Evolutionary conservation across 2,329 filamentous ascomycete genomes (phyloP), one percentile per base, ranked within the genome.

Genomic region (Fusarium temperatum): DNA sequence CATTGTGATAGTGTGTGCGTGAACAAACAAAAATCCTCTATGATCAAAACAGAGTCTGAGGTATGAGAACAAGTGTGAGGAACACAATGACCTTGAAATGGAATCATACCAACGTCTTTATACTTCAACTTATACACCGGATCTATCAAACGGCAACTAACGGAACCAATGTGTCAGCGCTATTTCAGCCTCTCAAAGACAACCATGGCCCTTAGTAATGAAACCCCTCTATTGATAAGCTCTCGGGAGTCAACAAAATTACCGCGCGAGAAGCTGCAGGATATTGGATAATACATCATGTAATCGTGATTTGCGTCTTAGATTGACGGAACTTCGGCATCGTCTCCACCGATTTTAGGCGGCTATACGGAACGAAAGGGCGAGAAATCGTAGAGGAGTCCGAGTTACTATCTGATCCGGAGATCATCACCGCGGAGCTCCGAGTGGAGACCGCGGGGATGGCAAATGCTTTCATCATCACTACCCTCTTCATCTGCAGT

Each of bases 271-370:
- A 53, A 45, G 14, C 26, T 28, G 32, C 41, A 42, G 7, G 4
- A 41, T 22, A 15, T 65, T 58, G 41, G 12, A 59, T 66, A 70
- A 70, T 59, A 32, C 47, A 66, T 70, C 66, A 54, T 59, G 66
- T 70, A 70, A 70, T 70, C 59, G 42, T 56, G 39, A 17, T 22
- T 39, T 44, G n/a, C n/a, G 30, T 35, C 24, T 68, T 28, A 76
- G 61, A 47, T 60, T 66, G 68, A 73, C 75, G 75, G 75, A 69
- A 77, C 28, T 54, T 66, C 62, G 68, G 71, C 75, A 71, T 63
- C 59, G 39, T 51, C 35, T 41, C 35, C 57, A 41, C 53, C 32
- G 35, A 20, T 17, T 20, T 64, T n/a, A 17, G 20, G n/a, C 36
- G 44, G 35, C 18, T 35, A 30, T 35, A 26, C 30, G 45, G 47